Evolutionary conservation across 495 filamentous ascomycete genomes (phyloP).

Genomic region (Lasiosphaeris hirsuta): DNA sequence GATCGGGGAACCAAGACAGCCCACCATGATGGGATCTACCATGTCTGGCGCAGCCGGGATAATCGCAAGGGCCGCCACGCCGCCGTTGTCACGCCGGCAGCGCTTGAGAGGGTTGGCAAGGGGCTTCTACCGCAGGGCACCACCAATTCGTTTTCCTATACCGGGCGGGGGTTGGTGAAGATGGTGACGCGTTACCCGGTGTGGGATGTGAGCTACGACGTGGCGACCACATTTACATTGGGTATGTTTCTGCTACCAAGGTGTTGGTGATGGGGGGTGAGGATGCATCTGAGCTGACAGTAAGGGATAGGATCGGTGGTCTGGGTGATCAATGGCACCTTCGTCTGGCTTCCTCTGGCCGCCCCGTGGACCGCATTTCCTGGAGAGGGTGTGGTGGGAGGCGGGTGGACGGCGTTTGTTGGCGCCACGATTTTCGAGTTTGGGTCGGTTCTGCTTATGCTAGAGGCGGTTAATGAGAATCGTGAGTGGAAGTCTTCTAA

Average conservation of each 20-base stretch:
- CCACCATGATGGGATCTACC: conserved; percentile 12
- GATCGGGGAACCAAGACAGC: neutral
- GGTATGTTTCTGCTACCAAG: conserved; percentile 31
- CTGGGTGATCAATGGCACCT: conserved; percentile 69
- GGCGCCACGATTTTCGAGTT: conserved; percentile 69
- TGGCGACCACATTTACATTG: conserved; percentile 61
- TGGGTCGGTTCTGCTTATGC: conserved; percentile 60
- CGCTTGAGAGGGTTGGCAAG: neutral
- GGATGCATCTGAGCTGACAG: neutral
- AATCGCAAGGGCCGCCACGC: conserved; percentile 67
- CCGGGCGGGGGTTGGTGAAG: conserved; percentile 43
- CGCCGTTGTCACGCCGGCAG: conserved; percentile 39
- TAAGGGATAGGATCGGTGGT: conserved; percentile 43
- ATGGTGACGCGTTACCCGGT: conserved; percentile 59
- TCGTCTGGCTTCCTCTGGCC: conserved; percentile 59
- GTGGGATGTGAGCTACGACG: conserved; percentile 68
- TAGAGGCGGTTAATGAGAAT: conserved; percentile 69
- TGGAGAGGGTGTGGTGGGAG: conserved; percentile 48
- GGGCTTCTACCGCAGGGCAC: conserved; percentile 30
- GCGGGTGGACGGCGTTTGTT: conserved; percentile 64
- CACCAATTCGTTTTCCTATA: conserved; percentile 42
- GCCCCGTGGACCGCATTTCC: conserved; percentile 53
- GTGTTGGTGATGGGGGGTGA: neutral
- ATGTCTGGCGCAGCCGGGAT: conserved; percentile 57
- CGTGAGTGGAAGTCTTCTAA: conserved; percentile 18